Evolutionary conservation across 306 rosid genomes (phyloP).

Genomic region (Fragaria ananassa): DNA sequence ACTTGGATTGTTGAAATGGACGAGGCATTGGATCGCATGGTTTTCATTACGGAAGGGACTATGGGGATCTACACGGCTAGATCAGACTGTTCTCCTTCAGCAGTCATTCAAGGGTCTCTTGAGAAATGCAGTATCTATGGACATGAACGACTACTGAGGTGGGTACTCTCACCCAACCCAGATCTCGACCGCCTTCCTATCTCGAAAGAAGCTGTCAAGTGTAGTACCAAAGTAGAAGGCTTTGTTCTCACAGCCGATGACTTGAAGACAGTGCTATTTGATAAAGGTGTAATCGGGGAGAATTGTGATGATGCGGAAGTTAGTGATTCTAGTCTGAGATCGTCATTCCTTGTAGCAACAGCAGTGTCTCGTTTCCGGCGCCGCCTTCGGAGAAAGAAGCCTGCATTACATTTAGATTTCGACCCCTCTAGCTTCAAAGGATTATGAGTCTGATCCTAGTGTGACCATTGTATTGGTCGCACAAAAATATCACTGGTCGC

Average conservation of each 20-base stretch:
- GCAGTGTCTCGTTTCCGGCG: not conserved
- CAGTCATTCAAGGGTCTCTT: not conserved
- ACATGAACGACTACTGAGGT: not conserved
- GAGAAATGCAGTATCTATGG: not conserved
- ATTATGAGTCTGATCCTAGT: not conserved
- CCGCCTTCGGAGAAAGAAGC: not conserved
- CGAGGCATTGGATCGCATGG: not conserved
- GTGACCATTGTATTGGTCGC: too few species aligned
- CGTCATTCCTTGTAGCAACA: not conserved
- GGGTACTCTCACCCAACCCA: not conserved
- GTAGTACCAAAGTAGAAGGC: not conserved
- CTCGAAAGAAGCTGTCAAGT: not conserved
- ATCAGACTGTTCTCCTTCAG: not conserved
- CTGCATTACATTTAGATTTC: not conserved
- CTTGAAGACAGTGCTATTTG: not conserved
- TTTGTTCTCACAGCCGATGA: not conserved
- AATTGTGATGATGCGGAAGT: not conserved
- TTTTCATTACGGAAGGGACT: not conserved
- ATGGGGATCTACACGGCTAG: not conserved
- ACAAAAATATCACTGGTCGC: too few species aligned
- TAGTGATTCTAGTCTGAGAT: not conserved
- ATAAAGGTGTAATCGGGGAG: not conserved
- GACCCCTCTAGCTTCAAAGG: not conserved
- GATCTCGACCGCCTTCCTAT: not conserved
- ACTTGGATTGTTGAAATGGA: not conserved